phyloP scores from a whole-genome alignment of 2,329 filamentous ascomycete species.

The Hymenoscyphus repandus region DNA sequence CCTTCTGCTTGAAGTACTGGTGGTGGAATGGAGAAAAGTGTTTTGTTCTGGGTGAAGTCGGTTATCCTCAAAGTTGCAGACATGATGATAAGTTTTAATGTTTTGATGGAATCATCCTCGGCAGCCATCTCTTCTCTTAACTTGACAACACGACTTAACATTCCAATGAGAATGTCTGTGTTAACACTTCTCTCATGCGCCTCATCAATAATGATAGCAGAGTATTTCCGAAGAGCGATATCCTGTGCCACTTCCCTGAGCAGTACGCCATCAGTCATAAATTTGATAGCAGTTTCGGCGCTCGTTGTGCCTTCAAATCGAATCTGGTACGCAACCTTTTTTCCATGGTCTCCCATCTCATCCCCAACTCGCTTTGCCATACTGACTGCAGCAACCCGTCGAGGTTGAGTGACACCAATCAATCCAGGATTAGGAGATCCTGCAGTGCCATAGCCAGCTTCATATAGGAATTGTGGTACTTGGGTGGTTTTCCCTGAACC shows the following conservation, averaged over 20 bases:
- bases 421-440: conserved; percentile 79
- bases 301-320: conserved; percentile 84
- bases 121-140: conserved; percentile 69
- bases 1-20: conserved; percentile 88
- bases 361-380: conserved; percentile 90
- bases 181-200: conserved; percentile 97
- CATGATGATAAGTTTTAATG: conserved; percentile 95
- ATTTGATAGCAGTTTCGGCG: conserved; percentile 84
- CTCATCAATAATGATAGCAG: conserved; percentile 90
- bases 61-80: conserved; percentile 89
- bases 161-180: conserved; percentile 95
- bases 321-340: conserved; percentile 85
- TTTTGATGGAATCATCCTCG: conserved; percentile 66
- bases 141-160: conserved; percentile 89
- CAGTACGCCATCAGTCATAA: conserved; percentile 97
- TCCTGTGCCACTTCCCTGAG: conserved; percentile 88
- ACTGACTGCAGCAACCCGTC: conserved; percentile 90
- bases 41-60: conserved; percentile 80
- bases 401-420: conserved; percentile 92
- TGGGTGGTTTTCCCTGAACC: conserved; percentile 98
- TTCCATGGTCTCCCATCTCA: conserved; percentile 74
- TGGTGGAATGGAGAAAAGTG: conserved; percentile 71
- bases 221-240: conserved; percentile 83
- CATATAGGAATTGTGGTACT: conserved; percentile 91
- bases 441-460: conserved; percentile 81